Evolutionary conservation across 768 basidiomycete species (phyloP).

Genomic region (Sporobolomyces roseus): DNA sequence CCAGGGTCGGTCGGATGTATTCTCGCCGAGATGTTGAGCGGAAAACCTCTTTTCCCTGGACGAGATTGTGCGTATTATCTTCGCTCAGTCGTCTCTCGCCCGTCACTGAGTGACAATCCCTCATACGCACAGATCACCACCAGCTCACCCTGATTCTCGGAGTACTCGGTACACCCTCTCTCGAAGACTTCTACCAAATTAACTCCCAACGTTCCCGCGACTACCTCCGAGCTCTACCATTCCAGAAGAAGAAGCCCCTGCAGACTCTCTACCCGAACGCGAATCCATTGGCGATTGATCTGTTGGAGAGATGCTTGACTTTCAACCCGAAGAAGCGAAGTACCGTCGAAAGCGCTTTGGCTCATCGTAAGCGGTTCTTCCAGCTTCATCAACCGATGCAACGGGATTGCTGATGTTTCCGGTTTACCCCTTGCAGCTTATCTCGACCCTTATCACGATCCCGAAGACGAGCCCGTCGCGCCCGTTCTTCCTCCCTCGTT

Average conservation of each 20-base stretch:
- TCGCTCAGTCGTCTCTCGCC: neutral
- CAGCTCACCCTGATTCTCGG: conserved; percentile 93
- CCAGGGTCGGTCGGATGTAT: conserved; percentile 52
- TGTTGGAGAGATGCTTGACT: conserved; percentile 71
- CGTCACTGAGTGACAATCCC: too few species aligned
- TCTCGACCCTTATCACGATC: conserved; percentile 62
- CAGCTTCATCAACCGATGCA: too few species aligned
- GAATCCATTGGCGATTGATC: conserved; percentile 63
- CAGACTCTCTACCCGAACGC: conserved; percentile 69
- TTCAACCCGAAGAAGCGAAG: conserved; percentile 97
- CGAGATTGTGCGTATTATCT: conserved; percentile 62
- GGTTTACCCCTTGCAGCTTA: conserved; percentile 8
- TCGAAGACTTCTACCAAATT: conserved; percentile 97
- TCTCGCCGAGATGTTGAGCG: conserved; percentile 85
- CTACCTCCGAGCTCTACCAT: conserved; percentile 90
- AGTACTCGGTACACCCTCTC: conserved; percentile 89
- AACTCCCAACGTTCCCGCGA: conserved; percentile 86
- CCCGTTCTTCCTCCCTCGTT: conserved; percentile 93
- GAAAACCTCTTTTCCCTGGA: conserved; percentile 94
- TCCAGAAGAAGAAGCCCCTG: conserved; percentile 81
- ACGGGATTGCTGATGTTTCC: too few species aligned
- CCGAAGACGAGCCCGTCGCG: conserved; percentile 92
- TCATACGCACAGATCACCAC: conserved; percentile 73
- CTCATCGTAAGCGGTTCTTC: conserved; percentile 58
- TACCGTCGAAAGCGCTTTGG: conserved; percentile 86